phyloP scores from a whole-genome alignment of 345 rosid genomes.

The Carallia pectinifolia region DNA sequence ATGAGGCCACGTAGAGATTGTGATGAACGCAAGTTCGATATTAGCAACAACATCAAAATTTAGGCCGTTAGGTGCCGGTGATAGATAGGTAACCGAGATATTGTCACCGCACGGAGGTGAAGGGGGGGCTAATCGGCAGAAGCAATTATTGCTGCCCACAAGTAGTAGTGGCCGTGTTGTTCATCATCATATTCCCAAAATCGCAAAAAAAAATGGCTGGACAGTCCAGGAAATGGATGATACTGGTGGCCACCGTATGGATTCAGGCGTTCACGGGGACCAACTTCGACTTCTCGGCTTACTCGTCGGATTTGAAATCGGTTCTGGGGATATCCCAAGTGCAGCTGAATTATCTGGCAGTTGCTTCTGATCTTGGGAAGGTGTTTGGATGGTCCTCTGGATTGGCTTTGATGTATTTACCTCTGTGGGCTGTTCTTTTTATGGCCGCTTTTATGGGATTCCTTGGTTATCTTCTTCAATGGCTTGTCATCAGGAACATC shows the following conservation, averaged over 20 bases:
- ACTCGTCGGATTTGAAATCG: constrained; percentile 73
- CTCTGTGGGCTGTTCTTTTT: constrained; percentile 71
- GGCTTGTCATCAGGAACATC: constrained; percentile 64
- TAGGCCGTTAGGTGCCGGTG: no score
- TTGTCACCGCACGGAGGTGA: no score
- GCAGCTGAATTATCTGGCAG: constrained; percentile 81
- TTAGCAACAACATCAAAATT: not conserved
- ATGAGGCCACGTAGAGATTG: not conserved
- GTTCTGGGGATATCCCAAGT: constrained; percentile 83
- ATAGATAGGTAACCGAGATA: no score
- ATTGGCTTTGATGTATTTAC: constrained; percentile 69
- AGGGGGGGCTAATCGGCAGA: no score
- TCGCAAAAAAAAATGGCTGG: constrained; percentile 47
- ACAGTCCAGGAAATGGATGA: constrained; percentile 92
- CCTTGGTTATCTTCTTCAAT: constrained; percentile 78
- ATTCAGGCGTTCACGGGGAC: constrained; percentile 97
- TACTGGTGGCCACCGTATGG: constrained; percentile 90
- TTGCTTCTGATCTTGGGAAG: constrained; percentile 94
- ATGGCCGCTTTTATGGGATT: constrained; percentile 84
- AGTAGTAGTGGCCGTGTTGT: no score
- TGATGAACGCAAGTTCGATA: not conserved
- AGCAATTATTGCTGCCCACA: not conserved
- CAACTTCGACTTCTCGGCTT: constrained; percentile 92
- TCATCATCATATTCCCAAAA: not conserved
- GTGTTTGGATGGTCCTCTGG: constrained; percentile 97